These are phyloP conservation scores for Rhizophagus prolifer DNA, from an alignment of 192 early-diverging fungal species.

Conservation along the genomic window DNA sequence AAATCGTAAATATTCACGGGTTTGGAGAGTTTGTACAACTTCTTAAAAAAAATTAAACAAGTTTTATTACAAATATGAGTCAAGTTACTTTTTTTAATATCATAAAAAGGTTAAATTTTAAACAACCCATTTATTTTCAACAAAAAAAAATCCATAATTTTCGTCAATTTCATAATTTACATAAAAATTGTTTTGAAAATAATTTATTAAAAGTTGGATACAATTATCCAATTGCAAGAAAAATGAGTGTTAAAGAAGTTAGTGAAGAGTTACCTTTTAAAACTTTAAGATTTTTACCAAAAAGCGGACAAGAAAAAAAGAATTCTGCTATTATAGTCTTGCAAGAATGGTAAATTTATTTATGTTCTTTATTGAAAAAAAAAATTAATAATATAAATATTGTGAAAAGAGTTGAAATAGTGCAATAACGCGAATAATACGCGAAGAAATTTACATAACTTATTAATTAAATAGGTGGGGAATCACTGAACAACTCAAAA, in stretches of 20 bases:
- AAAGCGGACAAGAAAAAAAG: constrained; percentile 8
- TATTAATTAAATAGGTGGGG: constrained; percentile 34
- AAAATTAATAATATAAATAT: too few relatives aligned
- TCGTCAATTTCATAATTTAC: neutral
- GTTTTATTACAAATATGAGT: neutral
- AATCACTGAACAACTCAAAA: constrained; percentile 42
- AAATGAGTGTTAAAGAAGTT: neutral
- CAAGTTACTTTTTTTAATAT: neutral
- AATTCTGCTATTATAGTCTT: constrained; percentile 6
- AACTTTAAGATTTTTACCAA: neutral
- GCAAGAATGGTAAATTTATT: neutral
- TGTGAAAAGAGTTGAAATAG: too few relatives aligned
- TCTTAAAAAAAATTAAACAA: neutral
- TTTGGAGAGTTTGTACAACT: neutral
- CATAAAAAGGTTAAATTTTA: neutral
- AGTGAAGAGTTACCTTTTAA: constrained; percentile 1
- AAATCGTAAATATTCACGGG: neutral
- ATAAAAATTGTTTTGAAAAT: neutral
- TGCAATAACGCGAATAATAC: too few relatives aligned
- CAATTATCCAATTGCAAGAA: neutral
- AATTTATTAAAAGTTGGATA: neutral
- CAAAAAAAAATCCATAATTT: neutral
- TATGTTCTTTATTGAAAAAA: neutral
- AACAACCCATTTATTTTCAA: neutral
- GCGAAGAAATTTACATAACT: too few relatives aligned